These are phyloP conservation scores for Penicillium arizonense DNA, from an alignment of 495 filamentous ascomycete genomes.

Conservation along the genomic window DNA sequence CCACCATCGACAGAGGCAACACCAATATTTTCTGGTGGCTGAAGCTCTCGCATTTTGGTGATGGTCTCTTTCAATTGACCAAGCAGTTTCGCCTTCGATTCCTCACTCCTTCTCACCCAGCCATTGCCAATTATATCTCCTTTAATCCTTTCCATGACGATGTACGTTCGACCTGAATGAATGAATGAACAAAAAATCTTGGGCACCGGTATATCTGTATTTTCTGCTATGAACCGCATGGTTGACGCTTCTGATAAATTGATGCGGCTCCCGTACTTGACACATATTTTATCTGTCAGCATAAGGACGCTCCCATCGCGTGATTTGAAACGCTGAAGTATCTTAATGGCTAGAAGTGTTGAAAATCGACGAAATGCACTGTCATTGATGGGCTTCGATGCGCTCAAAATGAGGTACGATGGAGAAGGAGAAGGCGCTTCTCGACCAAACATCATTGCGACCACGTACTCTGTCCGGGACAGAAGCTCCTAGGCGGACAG, in stretches of 20 bases:
- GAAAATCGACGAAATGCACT: no score
- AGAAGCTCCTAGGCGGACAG: no score
- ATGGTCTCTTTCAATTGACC: slow-evolving; percentile 41
- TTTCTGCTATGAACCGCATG: slow-evolving; percentile 43
- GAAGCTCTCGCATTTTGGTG: slow-evolving; percentile 39
- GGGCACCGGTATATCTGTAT: slow-evolving; percentile 53
- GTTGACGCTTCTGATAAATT: slow-evolving; percentile 47
- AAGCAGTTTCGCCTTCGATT: slow-evolving; percentile 43
- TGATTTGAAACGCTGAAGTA: no score
- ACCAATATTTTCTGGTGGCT: slow-evolving; percentile 27
- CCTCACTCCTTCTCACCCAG: slow-evolving; percentile 30
- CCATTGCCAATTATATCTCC: slow-evolving; percentile 38
- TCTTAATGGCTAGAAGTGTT: no score
- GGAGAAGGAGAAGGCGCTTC: no score
- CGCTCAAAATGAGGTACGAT: no score
- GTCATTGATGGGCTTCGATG: no score
- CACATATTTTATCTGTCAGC: slow-evolving; percentile 32
- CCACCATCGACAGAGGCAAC: slow-evolving; percentile 43
- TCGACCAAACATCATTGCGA: no score
- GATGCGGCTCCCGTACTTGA: slow-evolving; percentile 37
- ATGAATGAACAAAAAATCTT: slow-evolving; percentile 46
- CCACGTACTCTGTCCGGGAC: no score
- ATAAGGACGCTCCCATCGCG: slow-evolving; percentile 25
- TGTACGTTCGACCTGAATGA: slow-evolving; percentile 40
- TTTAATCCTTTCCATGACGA: slow-evolving; percentile 51